Percentiles rank a stretch among this genome's conserved stretches.
These are phyloP conservation scores for Rhodotorula kratochvilovae DNA, from an alignment of 768 basidiomycete genomes.

Conservation along the genomic window DNA sequence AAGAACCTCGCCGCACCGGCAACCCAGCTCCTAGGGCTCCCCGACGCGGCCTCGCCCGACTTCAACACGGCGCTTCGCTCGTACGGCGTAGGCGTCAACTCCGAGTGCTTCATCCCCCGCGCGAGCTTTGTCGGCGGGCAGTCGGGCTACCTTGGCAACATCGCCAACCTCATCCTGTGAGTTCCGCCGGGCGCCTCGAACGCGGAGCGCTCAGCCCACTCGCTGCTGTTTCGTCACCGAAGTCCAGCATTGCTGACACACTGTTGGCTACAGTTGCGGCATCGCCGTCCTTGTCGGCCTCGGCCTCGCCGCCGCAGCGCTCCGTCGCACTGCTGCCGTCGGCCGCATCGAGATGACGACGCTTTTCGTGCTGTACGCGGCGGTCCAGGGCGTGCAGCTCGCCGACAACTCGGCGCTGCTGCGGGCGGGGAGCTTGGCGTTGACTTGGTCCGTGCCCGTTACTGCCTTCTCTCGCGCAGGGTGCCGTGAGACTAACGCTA, in stretches of 20 bases:
- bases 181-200: neutral
- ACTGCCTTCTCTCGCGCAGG: neutral
- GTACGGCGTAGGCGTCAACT: constrained; percentile 78
- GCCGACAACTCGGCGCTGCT: constrained; percentile 37
- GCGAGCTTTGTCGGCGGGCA: constrained; percentile 56
- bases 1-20: constrained; percentile 26
- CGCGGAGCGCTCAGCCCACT: no score
- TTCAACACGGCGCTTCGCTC: constrained; percentile 49
- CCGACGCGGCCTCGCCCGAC: constrained; percentile 49
- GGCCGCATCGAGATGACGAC: constrained; percentile 53
- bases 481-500: neutral
- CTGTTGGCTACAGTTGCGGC: constrained; percentile 44
- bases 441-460: constrained; percentile 21
- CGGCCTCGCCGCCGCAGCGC: constrained; percentile 58
- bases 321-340: constrained; percentile 78
- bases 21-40: constrained; percentile 26
- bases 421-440: constrained; percentile 14
- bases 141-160: constrained; percentile 61
- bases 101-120: constrained; percentile 69
- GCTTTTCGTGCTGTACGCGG: constrained; percentile 45
- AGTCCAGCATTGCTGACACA: no score
- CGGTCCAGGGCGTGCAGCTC: constrained; percentile 38
- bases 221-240: no score
- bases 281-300: constrained; percentile 63
- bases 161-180: constrained; percentile 79